Base-by-base conservation (phyloP, 768 basidiomycete genomes). In the Leccinum fibrillosum region DNA sequence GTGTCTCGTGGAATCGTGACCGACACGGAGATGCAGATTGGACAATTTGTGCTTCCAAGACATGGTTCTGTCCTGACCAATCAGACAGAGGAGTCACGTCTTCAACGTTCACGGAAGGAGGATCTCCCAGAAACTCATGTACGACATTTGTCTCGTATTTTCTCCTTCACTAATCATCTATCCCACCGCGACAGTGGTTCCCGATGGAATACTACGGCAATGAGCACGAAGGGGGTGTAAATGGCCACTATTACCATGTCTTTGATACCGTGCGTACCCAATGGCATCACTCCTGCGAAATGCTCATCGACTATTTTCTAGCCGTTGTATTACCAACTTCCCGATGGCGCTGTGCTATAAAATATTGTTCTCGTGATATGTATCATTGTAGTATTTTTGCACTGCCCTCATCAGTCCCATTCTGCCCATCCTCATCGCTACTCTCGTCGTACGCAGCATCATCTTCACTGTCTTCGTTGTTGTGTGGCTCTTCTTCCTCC, bases 1-100 rank as follows among this genome's bases (percentile, higher is more conserved):
- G 72, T 96, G 17, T 90, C 92, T 11, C 82, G 91, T 19, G 86
- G 90, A 23, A 85, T 85, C 34, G 88, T 96, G 61, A 94, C 91
- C 25, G 94, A 96, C 66, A 95, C 94, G 1, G 92, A 95, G 66
- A 79, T 94, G 53, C 94, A 94, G 72, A 84, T 95, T 37, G 92
- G 86, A 11, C 91, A 90, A 70, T 95, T 94, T 67, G 80, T 89
- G 51, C 69, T 94, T 4, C 91, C 92, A 0, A 78, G 75, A 49
- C 78, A 84, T 55, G 86, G 83, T 0, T 65, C 70, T 58, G 68
- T 69, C 17, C 80, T 86, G 4, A 75, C 76, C 23, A 83, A 92
- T 63, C 84, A 89, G 19, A 78, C 83, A 0, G 71, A 79, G 51
- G 76, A 79, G 17, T 86, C 88, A 3, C 80, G 88, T 50, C 90